A percentile compares a stretch with the other conserved stretches of the same genome.
These are phyloP conservation scores for Tylopilus subfusipes DNA, from an alignment of 768 basidiomycete genomes.

Conservation along the genomic window DNA sequence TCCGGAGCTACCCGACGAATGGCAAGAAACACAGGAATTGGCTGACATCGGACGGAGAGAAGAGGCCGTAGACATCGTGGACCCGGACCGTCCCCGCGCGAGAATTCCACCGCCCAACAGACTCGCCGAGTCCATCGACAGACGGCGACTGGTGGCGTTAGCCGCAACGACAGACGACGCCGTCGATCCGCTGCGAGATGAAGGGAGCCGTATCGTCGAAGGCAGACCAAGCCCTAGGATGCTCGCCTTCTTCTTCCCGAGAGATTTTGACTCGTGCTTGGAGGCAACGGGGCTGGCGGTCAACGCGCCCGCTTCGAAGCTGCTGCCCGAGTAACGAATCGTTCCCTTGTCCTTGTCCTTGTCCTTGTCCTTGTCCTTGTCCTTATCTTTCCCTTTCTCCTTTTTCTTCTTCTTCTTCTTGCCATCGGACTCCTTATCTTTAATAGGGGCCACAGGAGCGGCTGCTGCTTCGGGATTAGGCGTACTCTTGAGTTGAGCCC, in stretches of 20 bases:
- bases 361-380: conserved; percentile 31
- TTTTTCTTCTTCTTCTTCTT: conserved; percentile 40
- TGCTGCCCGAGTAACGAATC: conserved; percentile 51
- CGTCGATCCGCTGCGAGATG: conserved; percentile 33
- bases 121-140: conserved; percentile 33
- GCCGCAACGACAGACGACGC: conserved; percentile 32
- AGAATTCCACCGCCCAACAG: conserved; percentile 31
- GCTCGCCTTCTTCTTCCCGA: conserved; percentile 56
- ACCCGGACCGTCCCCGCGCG: conserved; percentile 35
- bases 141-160: conserved; percentile 11
- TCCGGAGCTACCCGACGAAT: conserved; percentile 41
- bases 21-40: conserved; percentile 38
- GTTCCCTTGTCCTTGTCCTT: conserved; percentile 34
- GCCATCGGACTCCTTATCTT: conserved; percentile 29
- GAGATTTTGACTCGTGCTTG: conserved; percentile 30
- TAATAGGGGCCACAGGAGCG: conserved; percentile 23
- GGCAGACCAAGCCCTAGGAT: conserved; percentile 63
- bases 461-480: conserved; percentile 32
- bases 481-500: conserved; percentile 54
- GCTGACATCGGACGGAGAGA: conserved; percentile 49
- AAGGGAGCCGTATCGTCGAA: conserved; percentile 47
- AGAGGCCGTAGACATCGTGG: conserved; percentile 38
- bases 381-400: conserved; percentile 36
- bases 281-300: conserved; percentile 34
- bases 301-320: conserved; percentile 65